phyloP scores from a whole-genome alignment of 208 protist species.

The Acanthamoeba divionensis region DNA sequence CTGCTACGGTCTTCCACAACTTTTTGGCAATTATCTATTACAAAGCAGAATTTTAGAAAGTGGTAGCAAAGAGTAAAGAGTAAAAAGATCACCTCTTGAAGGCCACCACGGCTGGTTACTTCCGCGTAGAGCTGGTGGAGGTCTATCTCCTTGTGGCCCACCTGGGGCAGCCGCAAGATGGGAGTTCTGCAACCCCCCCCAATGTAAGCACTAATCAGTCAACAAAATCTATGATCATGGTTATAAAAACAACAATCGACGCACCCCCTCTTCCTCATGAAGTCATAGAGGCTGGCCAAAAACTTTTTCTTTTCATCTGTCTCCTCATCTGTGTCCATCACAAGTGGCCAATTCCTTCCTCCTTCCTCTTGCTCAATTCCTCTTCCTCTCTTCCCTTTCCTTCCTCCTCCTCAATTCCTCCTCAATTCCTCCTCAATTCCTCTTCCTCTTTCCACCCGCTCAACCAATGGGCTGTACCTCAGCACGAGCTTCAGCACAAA shows the following conservation, averaged over 20 bases:
- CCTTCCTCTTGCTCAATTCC: not conserved
- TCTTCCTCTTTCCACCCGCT: not conserved
- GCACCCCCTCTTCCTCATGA: conserved; percentile 1
- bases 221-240: not conserved
- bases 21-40: not conserved
- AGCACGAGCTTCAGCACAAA: too few species aligned
- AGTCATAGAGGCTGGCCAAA: not conserved
- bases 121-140: conserved; percentile 24
- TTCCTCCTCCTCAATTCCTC: not conserved
- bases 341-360: too few species aligned
- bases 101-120: conserved; percentile 6
- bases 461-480: not conserved
- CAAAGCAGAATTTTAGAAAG: too few species aligned
- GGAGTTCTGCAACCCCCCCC: not conserved
- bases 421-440: not conserved
- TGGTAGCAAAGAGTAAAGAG: too few species aligned
- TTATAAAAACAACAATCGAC: not conserved
- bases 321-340: too few species aligned
- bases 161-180: not conserved
- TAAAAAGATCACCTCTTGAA: not conserved
- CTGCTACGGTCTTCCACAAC: not conserved
- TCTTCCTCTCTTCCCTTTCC: not conserved
- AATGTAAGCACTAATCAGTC: not conserved
- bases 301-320: not conserved
- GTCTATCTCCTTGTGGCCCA: conserved; percentile 10